Percentiles rank a stretch among this genome's conserved stretches.
phyloP scores from a whole-genome alignment of 805 yeast species.

The Candida yuanshanica region DNA sequence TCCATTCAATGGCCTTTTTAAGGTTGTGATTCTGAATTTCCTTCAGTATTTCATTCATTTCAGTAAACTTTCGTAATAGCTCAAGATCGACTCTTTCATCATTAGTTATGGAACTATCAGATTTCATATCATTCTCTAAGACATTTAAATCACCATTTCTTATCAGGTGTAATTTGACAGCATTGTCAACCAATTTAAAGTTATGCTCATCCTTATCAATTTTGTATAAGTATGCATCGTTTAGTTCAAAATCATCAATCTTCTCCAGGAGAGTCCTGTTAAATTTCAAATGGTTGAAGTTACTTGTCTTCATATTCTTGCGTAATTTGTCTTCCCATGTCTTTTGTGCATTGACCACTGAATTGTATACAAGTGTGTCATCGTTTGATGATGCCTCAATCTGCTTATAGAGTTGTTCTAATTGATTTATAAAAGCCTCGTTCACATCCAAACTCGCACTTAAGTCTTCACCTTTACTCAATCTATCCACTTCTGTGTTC shows the following conservation, averaged over 20 bases:
- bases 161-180: conserved; percentile 40
- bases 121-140: conserved; percentile 24
- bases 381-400: conserved; percentile 2
- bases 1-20: conserved; percentile 47
- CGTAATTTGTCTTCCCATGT: not conserved
- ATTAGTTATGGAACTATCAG: conserved; percentile 16
- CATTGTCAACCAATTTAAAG: conserved; percentile 29
- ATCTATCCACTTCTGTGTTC: not conserved
- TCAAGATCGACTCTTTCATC: conserved; percentile 24
- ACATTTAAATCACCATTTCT: conserved; percentile 41
- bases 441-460: not conserved
- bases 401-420: not conserved
- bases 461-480: not conserved
- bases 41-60: conserved; percentile 37
- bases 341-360: not conserved
- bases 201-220: conserved; percentile 20
- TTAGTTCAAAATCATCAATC: conserved; percentile 27
- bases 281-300: conserved; percentile 23
- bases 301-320: conserved; percentile 23
- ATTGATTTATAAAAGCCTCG: not conserved
- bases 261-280: conserved; percentile 24
- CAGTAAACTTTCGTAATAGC: conserved; percentile 31
- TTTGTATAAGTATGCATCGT: conserved; percentile 29
- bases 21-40: conserved; percentile 32
- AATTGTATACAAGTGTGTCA: not conserved